These are phyloP conservation scores for Beverwykella pulmonaria DNA, from an alignment of 495 filamentous ascomycete species.

Conservation along the genomic window DNA sequence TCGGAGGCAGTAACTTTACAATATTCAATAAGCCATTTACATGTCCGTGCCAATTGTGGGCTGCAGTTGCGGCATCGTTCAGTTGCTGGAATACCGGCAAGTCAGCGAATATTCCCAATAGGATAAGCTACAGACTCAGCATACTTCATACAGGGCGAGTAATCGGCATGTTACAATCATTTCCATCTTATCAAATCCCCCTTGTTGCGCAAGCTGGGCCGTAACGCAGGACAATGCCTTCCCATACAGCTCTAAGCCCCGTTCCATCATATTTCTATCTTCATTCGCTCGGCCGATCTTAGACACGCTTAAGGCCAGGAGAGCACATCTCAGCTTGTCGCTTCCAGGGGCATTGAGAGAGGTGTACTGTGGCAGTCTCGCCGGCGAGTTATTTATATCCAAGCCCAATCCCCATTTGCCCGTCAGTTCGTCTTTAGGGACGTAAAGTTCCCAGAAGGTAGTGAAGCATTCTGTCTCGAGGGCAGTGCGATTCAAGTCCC, in stretches of 20 bases:
- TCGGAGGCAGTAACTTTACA: slow-evolving; percentile 11
- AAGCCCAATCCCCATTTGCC: background rate
- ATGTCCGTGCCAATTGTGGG: slow-evolving; percentile 22
- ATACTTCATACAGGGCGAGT: slow-evolving; percentile 29
- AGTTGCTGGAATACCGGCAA: slow-evolving; percentile 8
- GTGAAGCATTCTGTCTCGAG: slow-evolving; percentile 14
- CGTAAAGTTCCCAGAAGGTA: slow-evolving; percentile 23
- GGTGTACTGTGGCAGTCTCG: background rate
- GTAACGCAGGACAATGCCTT: slow-evolving; percentile 7
- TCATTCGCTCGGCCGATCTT: slow-evolving; percentile 11
- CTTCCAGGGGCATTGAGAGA: background rate
- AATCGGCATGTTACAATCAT: slow-evolving; percentile 13
- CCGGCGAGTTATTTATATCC: background rate
- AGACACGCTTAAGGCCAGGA: slow-evolving; percentile 22
- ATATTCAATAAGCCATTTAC: slow-evolving; percentile 16
- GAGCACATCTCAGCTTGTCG: slow-evolving; percentile 14
- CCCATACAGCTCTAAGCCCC: slow-evolving; percentile 25
- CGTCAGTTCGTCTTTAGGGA: background rate
- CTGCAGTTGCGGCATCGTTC: slow-evolving; percentile 11
- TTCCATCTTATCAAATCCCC: slow-evolving; percentile 1
- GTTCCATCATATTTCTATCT: slow-evolving; percentile 6
- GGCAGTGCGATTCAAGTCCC: slow-evolving; percentile 12
- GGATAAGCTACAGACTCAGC: background rate
- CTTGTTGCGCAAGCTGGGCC: background rate
- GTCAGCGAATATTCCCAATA: background rate